Conservation (phyloP, 495 filamentous ascomycete genomes). For the Aspergillus nidulans region DNA sequence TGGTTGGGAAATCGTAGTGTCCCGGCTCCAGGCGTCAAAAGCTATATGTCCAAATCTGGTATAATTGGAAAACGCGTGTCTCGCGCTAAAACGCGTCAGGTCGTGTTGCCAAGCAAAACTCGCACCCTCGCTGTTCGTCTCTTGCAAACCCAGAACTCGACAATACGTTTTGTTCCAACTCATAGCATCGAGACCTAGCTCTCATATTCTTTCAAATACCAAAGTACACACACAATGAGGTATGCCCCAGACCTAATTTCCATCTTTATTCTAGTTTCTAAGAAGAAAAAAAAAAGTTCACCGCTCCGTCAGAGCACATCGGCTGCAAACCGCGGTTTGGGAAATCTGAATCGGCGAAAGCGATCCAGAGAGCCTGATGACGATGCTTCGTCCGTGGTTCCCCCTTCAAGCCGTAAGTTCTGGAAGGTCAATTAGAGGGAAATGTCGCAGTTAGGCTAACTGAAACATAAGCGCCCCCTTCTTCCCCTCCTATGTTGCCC, state of each 20-base stretch:
- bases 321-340: slow-evolving; percentile 76
- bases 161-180: slow-evolving; percentile 8
- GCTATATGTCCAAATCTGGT: slow-evolving; percentile 19
- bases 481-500: slow-evolving; percentile 50
- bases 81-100: slow-evolving; percentile 26
- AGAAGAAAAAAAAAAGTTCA: slow-evolving; percentile 48
- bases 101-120: slow-evolving; percentile 19
- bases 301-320: slow-evolving; percentile 79
- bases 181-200: slow-evolving; percentile 4
- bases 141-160: slow-evolving; percentile 19
- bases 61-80: slow-evolving; percentile 36
- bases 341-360: slow-evolving; percentile 64
- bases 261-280: slow-evolving; percentile 6
- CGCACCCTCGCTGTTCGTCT: slow-evolving; percentile 12
- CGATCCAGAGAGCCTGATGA: slow-evolving; percentile 76
- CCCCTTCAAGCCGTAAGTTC: slow-evolving; percentile 67
- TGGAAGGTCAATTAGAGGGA: slow-evolving; percentile 21
- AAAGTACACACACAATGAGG: slow-evolving; percentile 34
- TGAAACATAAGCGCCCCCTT: slow-evolving; percentile 36
- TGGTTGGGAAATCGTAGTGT: neutral
- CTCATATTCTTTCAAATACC: neutral
- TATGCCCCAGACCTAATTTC: slow-evolving; percentile 14
- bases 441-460: slow-evolving; percentile 5
- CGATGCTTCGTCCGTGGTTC: slow-evolving; percentile 64
- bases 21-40: neutral